Evolutionary conservation across 2,329 filamentous ascomycete species (phyloP), one percentile per base, ranked within the genome.

Genomic region (Fusarium haematococcum): DNA sequence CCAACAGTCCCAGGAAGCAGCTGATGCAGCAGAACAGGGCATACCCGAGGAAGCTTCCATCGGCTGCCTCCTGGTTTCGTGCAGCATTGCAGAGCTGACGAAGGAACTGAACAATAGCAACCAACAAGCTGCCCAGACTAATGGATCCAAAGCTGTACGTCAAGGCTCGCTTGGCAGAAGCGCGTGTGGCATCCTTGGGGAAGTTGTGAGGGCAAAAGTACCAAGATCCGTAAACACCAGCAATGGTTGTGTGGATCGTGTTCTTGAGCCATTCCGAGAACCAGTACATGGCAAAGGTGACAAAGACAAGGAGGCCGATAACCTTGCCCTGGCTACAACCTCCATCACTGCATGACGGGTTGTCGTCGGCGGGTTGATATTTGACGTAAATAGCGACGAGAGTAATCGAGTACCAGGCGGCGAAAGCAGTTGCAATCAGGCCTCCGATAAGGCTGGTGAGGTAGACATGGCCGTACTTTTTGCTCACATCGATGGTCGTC

Each of bases 141-240:
- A 98, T 97, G 74, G 94, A 97, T 18, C 96, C 96, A 70, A 98
- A 98, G 76, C 93, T 97, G 85, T 97, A 97, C 1, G 96, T 98
- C 71, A 97, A 86, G 1, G 95, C 91, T 16, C 96, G 91, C 77
- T 90, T 92, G 74, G 97, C 89, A 0, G 96, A 94, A n/a, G 94
- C 94, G 14, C 95, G 90, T 0, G 96, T 98, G 1, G 94, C 92
- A 13, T 91, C 91, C 72, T 89, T 91, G 33, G 95, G 95, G 78
- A 94, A 93, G 50, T 91, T 89, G 67, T 87, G 84, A 0, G 90
- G 83, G 73, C 90, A 93, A 81, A 97, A 98, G 85, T 97, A 98
- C 96, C 96, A 98, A 1, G 93, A 93, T 1, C 95, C 95, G 78
- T 97, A 98, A 0, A 98, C 92, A 0, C 96, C 95, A 0, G 95